These are phyloP conservation scores for Calocybe gangraenosa DNA, from an alignment of 768 basidiomycete species.

Conservation along the genomic window DNA sequence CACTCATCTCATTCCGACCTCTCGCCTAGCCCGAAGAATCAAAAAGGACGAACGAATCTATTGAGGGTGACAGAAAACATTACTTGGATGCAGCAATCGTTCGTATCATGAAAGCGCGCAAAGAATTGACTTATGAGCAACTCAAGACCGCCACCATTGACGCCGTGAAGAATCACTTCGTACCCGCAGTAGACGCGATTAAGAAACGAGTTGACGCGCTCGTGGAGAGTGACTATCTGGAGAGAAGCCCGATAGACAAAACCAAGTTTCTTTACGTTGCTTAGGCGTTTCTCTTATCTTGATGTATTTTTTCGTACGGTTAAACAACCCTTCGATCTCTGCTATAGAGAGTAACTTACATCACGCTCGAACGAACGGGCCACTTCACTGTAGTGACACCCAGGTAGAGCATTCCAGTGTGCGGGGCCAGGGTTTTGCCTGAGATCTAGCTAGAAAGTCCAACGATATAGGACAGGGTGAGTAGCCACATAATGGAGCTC, in stretches of 20 bases:
- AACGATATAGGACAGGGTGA: too few species aligned
- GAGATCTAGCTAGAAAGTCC: too few species aligned
- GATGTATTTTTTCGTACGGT: too few species aligned
- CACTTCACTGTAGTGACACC: too few species aligned
- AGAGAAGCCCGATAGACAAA: constrained; percentile 68
- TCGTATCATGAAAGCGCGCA: constrained; percentile 91
- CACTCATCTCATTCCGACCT: not conserved
- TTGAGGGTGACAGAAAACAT: constrained; percentile 83
- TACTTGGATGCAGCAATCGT: constrained; percentile 94
- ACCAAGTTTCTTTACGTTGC: constrained; percentile 80
- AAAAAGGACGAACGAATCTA: constrained; percentile 72
- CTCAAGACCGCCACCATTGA: constrained; percentile 82
- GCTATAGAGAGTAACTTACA: too few species aligned
- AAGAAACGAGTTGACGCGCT: constrained; percentile 80
- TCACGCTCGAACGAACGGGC: too few species aligned
- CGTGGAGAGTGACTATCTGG: constrained; percentile 85
- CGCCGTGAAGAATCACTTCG: constrained; percentile 84
- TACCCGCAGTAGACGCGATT: constrained; percentile 78
- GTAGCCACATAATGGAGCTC: too few species aligned
- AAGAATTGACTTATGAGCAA: constrained; percentile 75
- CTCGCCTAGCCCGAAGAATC: constrained; percentile 76
- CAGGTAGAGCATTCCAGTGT: too few species aligned
- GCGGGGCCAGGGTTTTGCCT: too few species aligned
- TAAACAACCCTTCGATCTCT: too few species aligned
- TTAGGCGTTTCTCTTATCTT: too few species aligned